Percentiles rank a stretch among this genome's conserved stretches.
Evolutionary conservation across 352 stramenopile species (phyloP).

Genomic region (Pythium diclinum): DNA sequence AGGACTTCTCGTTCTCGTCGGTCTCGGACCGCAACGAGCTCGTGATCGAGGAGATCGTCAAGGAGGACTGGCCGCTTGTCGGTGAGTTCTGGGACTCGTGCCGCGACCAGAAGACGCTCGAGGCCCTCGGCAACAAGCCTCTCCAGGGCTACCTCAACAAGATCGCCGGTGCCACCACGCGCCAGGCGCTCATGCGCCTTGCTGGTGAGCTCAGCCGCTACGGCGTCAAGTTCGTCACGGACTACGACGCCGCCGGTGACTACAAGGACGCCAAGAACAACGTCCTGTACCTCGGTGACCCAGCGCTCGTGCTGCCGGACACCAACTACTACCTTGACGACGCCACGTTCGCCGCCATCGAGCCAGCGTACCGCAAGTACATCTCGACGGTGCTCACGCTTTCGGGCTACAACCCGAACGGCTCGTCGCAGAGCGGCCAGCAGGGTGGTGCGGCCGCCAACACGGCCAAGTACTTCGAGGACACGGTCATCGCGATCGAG

Average conservation of each 20-base stretch:
- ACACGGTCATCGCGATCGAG: constrained; percentile 72
- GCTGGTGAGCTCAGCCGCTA: constrained; percentile 43
- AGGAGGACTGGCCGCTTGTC: constrained; percentile 59
- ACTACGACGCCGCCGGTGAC: constrained; percentile 48
- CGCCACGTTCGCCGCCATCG: constrained; percentile 30
- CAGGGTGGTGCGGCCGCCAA: constrained; percentile 3
- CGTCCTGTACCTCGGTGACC: constrained; percentile 72
- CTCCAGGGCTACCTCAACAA: constrained; percentile 40
- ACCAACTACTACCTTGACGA: constrained; percentile 88
- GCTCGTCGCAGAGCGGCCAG: background rate
- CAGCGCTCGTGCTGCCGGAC: constrained; percentile 77
- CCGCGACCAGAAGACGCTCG: constrained; percentile 46
- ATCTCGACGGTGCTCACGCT: constrained; percentile 44
- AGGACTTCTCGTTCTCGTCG: constrained; percentile 48
- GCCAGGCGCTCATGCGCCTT: constrained; percentile 34
- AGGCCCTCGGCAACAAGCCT: constrained; percentile 40
- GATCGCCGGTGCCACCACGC: constrained; percentile 28
- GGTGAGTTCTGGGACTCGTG: constrained; percentile 68
- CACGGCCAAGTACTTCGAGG: constrained; percentile 18
- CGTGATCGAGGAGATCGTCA: constrained; percentile 52
- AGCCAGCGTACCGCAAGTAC: constrained; percentile 39
- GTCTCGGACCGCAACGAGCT: constrained; percentile 53
- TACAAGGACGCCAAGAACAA: constrained; percentile 77
- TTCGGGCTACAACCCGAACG: constrained; percentile 26
- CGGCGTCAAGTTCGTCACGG: constrained; percentile 60